phyloP scores from a whole-genome alignment of 768 basidiomycete species.

The Asterophora parasitica region DNA sequence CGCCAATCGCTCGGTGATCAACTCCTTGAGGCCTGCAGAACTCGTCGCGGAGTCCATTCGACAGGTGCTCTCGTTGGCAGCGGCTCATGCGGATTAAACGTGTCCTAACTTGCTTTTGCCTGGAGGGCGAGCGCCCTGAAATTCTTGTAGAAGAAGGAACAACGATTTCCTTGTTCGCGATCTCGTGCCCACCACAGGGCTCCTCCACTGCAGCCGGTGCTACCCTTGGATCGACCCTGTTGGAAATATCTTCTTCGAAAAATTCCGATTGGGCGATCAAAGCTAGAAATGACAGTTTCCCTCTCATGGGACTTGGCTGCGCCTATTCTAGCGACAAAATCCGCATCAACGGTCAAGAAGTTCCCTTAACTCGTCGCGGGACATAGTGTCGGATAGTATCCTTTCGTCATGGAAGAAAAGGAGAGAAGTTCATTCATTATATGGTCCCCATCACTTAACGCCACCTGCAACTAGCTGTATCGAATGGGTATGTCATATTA shows the following conservation, averaged over 20 bases:
- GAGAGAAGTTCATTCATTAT: too few species aligned
- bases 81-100: constrained; percentile 10
- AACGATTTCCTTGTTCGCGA: constrained; percentile 5
- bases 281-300: neutral
- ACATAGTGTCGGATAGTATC: neutral
- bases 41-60: neutral
- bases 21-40: neutral
- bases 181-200: neutral
- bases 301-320: neutral
- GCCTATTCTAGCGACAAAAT: neutral
- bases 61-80: neutral
- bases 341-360: neutral
- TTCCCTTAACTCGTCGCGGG: neutral
- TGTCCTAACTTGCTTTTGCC: constrained; percentile 8
- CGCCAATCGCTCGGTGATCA: constrained; percentile 8
- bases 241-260: constrained; percentile 1
- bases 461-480: too few species aligned
- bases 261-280: constrained; percentile 2
- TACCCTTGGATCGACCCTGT: constrained; percentile 6
- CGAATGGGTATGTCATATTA: too few species aligned
- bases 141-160: neutral
- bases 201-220: constrained; percentile 1
- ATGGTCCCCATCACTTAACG: neutral
- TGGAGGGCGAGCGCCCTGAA: neutral
- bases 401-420: neutral